Evolutionary conservation across 164 flowering plant genomes (phyloP).

Genomic region (Aristolochia californica): DNA sequence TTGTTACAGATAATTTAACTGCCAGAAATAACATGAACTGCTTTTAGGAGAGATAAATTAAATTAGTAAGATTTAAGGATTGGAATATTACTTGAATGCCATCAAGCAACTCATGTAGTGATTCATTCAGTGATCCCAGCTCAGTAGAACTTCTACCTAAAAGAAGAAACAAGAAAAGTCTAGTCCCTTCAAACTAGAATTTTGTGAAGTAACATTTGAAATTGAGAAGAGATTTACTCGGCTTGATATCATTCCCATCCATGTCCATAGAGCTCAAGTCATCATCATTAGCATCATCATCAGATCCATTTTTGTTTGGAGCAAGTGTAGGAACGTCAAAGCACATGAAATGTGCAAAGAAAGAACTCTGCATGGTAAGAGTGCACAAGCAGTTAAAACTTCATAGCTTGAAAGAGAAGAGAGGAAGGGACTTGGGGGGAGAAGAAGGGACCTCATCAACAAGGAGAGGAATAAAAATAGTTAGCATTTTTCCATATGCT

Average conservation of each 20-base stretch:
- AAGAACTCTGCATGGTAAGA: slow-evolving; percentile 70
- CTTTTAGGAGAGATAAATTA: no score
- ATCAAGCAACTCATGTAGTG: slow-evolving; percentile 84
- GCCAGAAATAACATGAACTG: no score
- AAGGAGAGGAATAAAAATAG: slow-evolving; percentile 89
- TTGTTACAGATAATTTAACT: no score
- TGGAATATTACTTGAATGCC: slow-evolving; percentile 69
- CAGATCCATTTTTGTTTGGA: slow-evolving; percentile 43
- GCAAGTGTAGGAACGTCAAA: slow-evolving; percentile 95
- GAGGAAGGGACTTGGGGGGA: slow-evolving; percentile 2
- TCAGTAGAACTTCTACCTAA: slow-evolving; percentile 62
- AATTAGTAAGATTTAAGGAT: no score
- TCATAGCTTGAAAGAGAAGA: not conserved
- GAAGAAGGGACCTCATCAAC: slow-evolving; percentile 74
- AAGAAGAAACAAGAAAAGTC: not conserved
- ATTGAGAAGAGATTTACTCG: slow-evolving; percentile 27
- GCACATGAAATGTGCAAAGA: slow-evolving; percentile 99
- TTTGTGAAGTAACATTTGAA: not conserved
- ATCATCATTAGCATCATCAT: slow-evolving; percentile 56
- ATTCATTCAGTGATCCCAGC: slow-evolving; percentile 70
- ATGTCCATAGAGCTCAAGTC: slow-evolving; percentile 93
- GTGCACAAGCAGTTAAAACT: slow-evolving; percentile 4
- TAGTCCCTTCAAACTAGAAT: not conserved
- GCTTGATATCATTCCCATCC: slow-evolving; percentile 74
- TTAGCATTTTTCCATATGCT: slow-evolving; percentile 92